A percentile compares a stretch with the other conserved stretches of the same genome.
Conservation (phyloP, 208 protist genomes). For the Acanthamoeba castellanii region DNA sequence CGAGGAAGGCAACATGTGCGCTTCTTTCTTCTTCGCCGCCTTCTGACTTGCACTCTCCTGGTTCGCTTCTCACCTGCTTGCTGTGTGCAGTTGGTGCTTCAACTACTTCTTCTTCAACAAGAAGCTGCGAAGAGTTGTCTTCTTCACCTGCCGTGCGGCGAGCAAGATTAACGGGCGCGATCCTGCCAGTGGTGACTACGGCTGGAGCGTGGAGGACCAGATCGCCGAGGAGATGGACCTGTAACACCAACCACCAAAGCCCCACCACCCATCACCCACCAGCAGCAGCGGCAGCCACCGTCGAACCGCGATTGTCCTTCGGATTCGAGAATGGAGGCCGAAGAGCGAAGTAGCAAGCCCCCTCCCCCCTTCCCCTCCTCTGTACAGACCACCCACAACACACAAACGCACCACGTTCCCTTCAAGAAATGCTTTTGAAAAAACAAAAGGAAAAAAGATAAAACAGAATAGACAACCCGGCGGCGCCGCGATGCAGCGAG, state of each 20-base stretch:
- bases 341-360: too few relatives aligned
- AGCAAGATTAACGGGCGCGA: not conserved
- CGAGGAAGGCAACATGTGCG: slow-evolving; percentile 63
- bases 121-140: slow-evolving; percentile 47
- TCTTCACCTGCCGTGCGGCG: slow-evolving; percentile 66
- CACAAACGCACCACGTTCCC: too few relatives aligned
- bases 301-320: too few relatives aligned
- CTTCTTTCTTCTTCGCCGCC: not conserved
- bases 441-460: too few relatives aligned
- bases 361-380: too few relatives aligned
- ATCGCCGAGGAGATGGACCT: slow-evolving; percentile 51
- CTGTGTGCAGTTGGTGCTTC: slow-evolving; percentile 33
- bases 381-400: too few relatives aligned
- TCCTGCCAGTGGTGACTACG: not conserved
- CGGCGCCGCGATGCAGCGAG: too few relatives aligned
- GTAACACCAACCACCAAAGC: not conserved
- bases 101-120: slow-evolving; percentile 73
- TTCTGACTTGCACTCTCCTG: not conserved
- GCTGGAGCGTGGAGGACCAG: slow-evolving; percentile 47
- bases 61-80: not conserved
- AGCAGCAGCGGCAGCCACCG: too few relatives aligned
- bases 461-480: too few relatives aligned
- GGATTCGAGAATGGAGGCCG: too few relatives aligned
- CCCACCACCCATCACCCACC: not conserved
- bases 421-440: too few relatives aligned